Evolutionary conservation across 2,329 filamentous ascomycete genomes (phyloP).

Genomic region (Pseudogymnoascus sp.): DNA sequence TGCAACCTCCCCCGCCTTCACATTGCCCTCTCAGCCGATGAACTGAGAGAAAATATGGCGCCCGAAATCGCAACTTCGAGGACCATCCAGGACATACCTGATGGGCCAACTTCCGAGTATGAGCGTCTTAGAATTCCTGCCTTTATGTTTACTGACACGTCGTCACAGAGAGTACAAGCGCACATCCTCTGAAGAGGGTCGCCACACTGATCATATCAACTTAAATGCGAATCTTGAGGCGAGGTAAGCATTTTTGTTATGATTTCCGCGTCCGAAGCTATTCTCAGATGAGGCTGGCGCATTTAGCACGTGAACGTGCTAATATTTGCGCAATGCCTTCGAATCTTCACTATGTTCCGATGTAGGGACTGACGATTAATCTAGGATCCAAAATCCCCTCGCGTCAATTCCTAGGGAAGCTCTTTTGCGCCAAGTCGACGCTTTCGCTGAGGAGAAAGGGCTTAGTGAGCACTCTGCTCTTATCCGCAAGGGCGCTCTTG

Average conservation of each 20-base stretch:
- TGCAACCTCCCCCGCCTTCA: neutral
- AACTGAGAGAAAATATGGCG: slow-evolving; percentile 2
- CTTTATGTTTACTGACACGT: neutral
- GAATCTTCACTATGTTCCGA: neutral
- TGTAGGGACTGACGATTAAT: neutral
- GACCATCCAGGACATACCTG: neutral
- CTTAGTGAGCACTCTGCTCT: slow-evolving; percentile 48
- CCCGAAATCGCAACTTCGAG: neutral
- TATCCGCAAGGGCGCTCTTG: slow-evolving; percentile 60
- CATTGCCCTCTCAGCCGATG: neutral
- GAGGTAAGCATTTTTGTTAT: slow-evolving; percentile 10
- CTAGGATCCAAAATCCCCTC: slow-evolving; percentile 44
- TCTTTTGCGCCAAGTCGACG: slow-evolving; percentile 44
- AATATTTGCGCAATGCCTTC: too few relatives aligned
- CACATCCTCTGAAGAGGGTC: slow-evolving; percentile 12
- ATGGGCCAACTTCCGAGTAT: slow-evolving; percentile 5
- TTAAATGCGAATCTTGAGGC: slow-evolving; percentile 18
- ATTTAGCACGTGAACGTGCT: neutral
- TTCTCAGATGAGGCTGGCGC: neutral
- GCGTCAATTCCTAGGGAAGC: slow-evolving; percentile 41
- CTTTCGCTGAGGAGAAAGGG: slow-evolving; percentile 50
- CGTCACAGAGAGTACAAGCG: slow-evolving; percentile 14
- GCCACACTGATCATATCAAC: slow-evolving; percentile 13
- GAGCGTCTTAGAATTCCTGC: neutral
- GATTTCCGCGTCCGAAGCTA: neutral